A percentile compares a stretch with the other conserved stretches of the same genome.
Conservation (phyloP, 2,329 filamentous ascomycete genomes). For the Xylaria sp. region DNA sequence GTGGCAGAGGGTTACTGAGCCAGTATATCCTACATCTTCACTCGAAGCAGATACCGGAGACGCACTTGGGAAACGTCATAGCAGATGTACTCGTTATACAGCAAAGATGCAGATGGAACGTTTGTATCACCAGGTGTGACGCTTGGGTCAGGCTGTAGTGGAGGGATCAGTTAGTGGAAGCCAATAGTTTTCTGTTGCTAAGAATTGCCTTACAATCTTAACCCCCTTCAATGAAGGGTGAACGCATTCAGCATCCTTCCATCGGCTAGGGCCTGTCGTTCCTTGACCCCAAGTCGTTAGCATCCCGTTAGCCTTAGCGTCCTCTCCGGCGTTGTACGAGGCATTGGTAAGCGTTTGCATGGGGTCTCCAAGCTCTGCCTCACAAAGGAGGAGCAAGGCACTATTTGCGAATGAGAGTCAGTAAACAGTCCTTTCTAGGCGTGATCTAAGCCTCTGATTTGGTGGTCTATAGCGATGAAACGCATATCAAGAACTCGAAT, state of each 20-base stretch:
- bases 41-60: constrained; percentile 69
- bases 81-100: constrained; percentile 75
- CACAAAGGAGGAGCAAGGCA: constrained; percentile 79
- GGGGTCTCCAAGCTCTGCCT: constrained; percentile 78
- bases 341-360: constrained; percentile 64
- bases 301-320: constrained; percentile 62
- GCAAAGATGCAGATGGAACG: constrained; percentile 49
- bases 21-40: constrained; percentile 50
- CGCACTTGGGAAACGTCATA: constrained; percentile 73
- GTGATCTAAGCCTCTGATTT: too few species aligned
- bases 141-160: constrained; percentile 51
- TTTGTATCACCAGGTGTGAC: constrained; percentile 52
- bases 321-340: constrained; percentile 65
- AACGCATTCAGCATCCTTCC: constrained; percentile 75
- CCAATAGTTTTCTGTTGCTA: background rate
- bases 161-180: constrained; percentile 8
- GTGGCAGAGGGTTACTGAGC: background rate
- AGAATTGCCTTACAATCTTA: constrained; percentile 60
- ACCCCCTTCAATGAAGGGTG: constrained; percentile 68
- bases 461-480: too few species aligned
- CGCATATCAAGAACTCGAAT: too few species aligned
- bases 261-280: constrained; percentile 61
- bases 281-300: constrained; percentile 75
- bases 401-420: background rate
- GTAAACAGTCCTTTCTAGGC: background rate